These are phyloP conservation scores for Mycena pura DNA, from an alignment of 768 basidiomycete genomes.

Conservation along the genomic window DNA sequence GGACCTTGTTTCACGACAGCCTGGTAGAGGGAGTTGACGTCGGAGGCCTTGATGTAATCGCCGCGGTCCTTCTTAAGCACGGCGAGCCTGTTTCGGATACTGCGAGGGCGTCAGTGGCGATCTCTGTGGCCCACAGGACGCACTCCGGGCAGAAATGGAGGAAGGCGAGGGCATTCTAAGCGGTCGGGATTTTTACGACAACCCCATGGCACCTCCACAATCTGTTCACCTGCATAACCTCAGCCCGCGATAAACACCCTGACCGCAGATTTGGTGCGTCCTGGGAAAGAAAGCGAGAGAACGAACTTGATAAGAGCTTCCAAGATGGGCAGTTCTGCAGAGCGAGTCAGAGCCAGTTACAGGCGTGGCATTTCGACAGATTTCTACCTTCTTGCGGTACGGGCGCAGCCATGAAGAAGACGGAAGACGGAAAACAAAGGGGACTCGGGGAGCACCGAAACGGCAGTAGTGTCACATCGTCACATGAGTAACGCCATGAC, in stretches of 20 bases:
- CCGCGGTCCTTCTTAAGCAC: slow-evolving; percentile 93
- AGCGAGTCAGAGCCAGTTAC: slow-evolving; percentile 26
- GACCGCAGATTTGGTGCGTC: slow-evolving; percentile 7
- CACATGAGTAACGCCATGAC: too few species aligned
- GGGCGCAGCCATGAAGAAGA: slow-evolving; percentile 61
- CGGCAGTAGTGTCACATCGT: background rate
- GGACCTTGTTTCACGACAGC: slow-evolving; percentile 92
- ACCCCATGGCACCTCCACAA: slow-evolving; percentile 1
- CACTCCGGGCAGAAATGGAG: slow-evolving; percentile 21
- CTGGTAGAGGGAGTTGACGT: slow-evolving; percentile 93
- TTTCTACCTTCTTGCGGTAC: slow-evolving; percentile 80
- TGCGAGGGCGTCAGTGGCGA: slow-evolving; percentile 41
- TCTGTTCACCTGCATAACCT: slow-evolving; percentile 12
- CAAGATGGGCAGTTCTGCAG: slow-evolving; percentile 87
- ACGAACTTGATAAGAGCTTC: slow-evolving; percentile 90
- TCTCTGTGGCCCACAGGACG: slow-evolving; percentile 23
- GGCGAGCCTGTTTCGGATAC: slow-evolving; percentile 94
- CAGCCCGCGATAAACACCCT: slow-evolving; percentile 2
- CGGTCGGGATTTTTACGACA: background rate
- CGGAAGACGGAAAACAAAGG: background rate
- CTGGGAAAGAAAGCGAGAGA: slow-evolving; percentile 18
- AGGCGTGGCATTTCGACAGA: slow-evolving; percentile 21
- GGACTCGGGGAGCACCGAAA: background rate
- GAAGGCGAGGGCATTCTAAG: slow-evolving; percentile 5
- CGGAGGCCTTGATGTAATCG: slow-evolving; percentile 91